Conservation (phyloP, 1,284 basidiomycete genomes). For the Rhodotorula sp. region DNA sequence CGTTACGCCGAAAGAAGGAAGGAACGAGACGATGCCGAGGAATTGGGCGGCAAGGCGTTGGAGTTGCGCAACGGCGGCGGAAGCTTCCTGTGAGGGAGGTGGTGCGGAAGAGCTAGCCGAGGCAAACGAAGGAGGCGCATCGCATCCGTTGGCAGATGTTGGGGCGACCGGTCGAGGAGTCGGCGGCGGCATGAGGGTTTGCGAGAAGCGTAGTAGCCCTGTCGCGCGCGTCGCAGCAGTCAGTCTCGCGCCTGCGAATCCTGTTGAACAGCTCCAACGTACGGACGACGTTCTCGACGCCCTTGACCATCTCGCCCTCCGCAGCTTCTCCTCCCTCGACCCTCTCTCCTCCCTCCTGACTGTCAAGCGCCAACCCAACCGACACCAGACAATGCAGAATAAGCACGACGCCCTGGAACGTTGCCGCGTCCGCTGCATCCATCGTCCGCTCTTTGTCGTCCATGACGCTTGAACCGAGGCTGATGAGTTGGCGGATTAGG, state of each 20-base stretch:
- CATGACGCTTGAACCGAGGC: conserved; percentile 8
- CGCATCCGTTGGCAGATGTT: neutral
- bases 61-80: conserved; percentile 68
- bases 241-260: no score
- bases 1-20: neutral
- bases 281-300: conserved; percentile 18
- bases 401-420: conserved; percentile 30
- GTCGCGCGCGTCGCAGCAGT: neutral
- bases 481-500: conserved; percentile 9
- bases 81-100: conserved; percentile 49
- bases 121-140: neutral
- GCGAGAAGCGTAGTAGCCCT: conserved; percentile 24
- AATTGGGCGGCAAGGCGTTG: conserved; percentile 80
- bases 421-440: conserved; percentile 23
- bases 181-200: conserved; percentile 5
- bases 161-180: neutral
- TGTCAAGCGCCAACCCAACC: conserved; percentile 16
- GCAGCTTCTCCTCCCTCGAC: neutral
- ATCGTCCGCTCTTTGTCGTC: neutral
- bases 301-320: neutral
- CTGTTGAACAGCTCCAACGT: neutral
- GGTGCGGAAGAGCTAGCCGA: conserved; percentile 1
- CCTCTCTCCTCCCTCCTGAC: neutral
- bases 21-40: conserved; percentile 63
- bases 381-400: conserved; percentile 23